These are phyloP conservation scores for Eucalyptus decipiens DNA, from an alignment of 345 rosid genomes.

Conservation along the genomic window DNA sequence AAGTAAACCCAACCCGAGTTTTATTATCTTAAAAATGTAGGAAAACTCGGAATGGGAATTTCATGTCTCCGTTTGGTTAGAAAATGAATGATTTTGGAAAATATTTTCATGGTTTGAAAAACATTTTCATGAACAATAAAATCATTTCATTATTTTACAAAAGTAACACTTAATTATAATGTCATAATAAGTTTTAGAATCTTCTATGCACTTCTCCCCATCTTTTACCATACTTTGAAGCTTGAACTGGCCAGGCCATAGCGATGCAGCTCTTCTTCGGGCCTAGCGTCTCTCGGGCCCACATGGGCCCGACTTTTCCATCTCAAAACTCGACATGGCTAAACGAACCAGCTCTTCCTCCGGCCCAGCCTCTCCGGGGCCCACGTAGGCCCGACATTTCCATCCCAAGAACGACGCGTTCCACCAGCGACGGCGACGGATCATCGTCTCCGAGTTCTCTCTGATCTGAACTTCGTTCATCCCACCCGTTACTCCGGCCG, in stretches of 20 bases:
- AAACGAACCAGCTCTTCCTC: not conserved
- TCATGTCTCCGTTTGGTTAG: not conserved
- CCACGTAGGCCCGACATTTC: not conserved
- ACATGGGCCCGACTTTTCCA: accelerated
- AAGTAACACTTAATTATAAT: too few species aligned
- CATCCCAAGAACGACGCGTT: not conserved
- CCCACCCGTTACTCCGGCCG: not conserved
- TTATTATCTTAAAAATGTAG: not conserved
- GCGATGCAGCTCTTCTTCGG: not conserved
- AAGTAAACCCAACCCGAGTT: not conserved
- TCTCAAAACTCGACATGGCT: not conserved
- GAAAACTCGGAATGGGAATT: not conserved
- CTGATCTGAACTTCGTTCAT: not conserved
- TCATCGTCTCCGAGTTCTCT: not conserved
- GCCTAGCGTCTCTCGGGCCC: too few species aligned
- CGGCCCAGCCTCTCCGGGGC: not conserved
- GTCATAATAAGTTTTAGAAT: too few species aligned
- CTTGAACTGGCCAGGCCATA: not conserved
- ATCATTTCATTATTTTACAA: not conserved
- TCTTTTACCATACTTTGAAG: not conserved
- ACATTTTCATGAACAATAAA: not conserved
- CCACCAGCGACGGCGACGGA: not conserved
- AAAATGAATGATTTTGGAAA: not conserved
- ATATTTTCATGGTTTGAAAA: accelerated
- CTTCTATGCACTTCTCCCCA: too few species aligned